Conservation (phyloP, 306 rosid genomes). For the Herpetospermum pedunculosum region DNA sequence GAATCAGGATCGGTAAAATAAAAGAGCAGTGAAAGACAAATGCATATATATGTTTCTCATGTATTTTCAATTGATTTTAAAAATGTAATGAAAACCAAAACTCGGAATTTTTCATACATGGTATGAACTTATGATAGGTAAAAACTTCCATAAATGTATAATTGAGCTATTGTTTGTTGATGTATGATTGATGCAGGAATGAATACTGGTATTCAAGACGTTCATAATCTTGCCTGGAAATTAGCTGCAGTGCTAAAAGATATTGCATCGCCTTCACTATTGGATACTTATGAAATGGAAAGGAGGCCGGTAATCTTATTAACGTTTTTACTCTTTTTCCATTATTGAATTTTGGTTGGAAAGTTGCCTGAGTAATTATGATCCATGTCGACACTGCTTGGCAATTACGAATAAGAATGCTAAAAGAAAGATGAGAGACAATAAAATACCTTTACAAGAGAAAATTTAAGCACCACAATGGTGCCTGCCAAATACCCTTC, state of each 20-base stretch:
- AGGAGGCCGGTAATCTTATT: constrained; percentile 64
- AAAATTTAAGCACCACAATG: background rate
- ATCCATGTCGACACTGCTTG: background rate
- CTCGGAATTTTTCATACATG: background rate
- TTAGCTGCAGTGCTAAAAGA: constrained; percentile 68
- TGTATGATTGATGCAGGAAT: constrained; percentile 49
- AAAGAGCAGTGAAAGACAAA: background rate
- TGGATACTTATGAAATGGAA: constrained; percentile 68
- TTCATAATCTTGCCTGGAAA: constrained; percentile 98
- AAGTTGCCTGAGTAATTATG: background rate
- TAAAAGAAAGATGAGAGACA: background rate
- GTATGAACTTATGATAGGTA: background rate
- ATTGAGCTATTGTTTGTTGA: background rate
- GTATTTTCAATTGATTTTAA: background rate
- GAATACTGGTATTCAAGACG: constrained; percentile 98
- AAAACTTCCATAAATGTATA: background rate
- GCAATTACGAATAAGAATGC: background rate
- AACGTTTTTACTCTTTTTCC: constrained; percentile 4
- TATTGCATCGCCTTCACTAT: constrained; percentile 58
- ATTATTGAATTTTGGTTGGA: background rate
- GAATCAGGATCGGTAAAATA: background rate
- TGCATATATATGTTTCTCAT: background rate
- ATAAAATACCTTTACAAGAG: background rate
- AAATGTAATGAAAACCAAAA: background rate
- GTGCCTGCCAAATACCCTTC: background rate